These are phyloP conservation scores for Fusarium circinatum DNA, from an alignment of 2,329 filamentous ascomycete genomes.

Conservation along the genomic window DNA sequence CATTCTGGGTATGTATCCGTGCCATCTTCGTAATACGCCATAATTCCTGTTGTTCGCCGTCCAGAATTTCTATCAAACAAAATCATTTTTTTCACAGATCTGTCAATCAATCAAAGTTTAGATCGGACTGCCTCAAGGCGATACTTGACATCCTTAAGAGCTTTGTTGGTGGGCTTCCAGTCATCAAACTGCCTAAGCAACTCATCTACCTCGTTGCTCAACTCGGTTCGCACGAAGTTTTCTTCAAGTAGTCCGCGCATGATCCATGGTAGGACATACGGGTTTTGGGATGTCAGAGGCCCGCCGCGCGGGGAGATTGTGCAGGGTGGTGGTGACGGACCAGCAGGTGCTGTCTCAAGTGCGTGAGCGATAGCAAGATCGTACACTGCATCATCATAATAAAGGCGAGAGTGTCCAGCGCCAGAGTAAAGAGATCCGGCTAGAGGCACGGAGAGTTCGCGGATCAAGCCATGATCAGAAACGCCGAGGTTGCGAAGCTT, in stretches of 20 bases:
- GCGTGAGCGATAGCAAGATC: constrained; percentile 78
- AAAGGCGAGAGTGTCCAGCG: constrained; percentile 92
- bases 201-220: constrained; percentile 79
- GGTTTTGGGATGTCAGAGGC: constrained; percentile 71
- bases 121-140: constrained; percentile 90
- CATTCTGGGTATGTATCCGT: constrained; percentile 19
- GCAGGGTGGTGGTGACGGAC: constrained; percentile 49
- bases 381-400: constrained; percentile 90
- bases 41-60: background rate
- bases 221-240: constrained; percentile 84
- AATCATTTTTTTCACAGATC: background rate
- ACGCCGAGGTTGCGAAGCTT: constrained; percentile 95
- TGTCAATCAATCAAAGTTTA: constrained; percentile 64
- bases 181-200: constrained; percentile 89
- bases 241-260: constrained; percentile 95
- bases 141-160: constrained; percentile 95
- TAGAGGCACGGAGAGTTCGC: constrained; percentile 87
- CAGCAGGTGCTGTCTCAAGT: constrained; percentile 73
- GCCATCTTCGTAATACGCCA: constrained; percentile 8
- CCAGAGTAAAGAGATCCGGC: constrained; percentile 92
- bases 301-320: constrained; percentile 40
- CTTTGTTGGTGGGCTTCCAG: constrained; percentile 92
- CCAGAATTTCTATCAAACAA: background rate
- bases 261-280: constrained; percentile 93
- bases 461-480: constrained; percentile 90